Evolutionary conservation across 1,139 yeast species (phyloP).

Genomic region (Pichia norvegensis): DNA sequence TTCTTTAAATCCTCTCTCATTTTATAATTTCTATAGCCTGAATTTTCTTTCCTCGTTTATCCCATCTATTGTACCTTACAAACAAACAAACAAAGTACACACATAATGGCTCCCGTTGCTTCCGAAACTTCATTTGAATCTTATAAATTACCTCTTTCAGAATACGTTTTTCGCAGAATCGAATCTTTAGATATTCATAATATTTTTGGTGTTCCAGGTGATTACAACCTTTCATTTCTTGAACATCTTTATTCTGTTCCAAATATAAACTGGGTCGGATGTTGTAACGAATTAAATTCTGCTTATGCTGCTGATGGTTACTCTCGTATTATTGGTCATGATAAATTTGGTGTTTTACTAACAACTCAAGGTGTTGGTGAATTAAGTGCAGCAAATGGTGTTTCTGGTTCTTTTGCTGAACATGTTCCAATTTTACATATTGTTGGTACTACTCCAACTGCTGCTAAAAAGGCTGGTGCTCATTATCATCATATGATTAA

Average conservation of each 20-base stretch:
- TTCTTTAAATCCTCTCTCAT: not conserved
- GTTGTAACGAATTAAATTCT: constrained; percentile 30
- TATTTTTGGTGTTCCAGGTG: constrained; percentile 45
- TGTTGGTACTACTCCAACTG: constrained; percentile 65
- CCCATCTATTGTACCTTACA: no score
- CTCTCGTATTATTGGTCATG: constrained; percentile 24
- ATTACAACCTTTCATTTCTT: constrained; percentile 27
- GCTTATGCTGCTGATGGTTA: constrained; percentile 50
- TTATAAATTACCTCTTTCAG: constrained; percentile 34
- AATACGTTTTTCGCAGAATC: constrained; percentile 43
- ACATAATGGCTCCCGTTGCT: constrained; percentile 24
- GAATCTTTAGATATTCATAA: constrained; percentile 39
- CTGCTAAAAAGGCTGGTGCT: constrained; percentile 22
- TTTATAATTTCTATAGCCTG: not conserved
- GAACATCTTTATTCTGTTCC: constrained; percentile 28
- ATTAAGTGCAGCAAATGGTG: constrained; percentile 75
- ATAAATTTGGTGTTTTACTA: constrained; percentile 26
- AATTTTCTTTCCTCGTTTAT: no score
- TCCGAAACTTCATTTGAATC: constrained; percentile 1
- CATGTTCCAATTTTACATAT: constrained; percentile 77
- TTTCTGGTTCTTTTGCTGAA: constrained; percentile 77
- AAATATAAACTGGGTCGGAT: constrained; percentile 27
- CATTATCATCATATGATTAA: constrained; percentile 67
- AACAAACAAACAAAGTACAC: not conserved
- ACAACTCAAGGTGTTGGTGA: constrained; percentile 87